These are phyloP conservation scores for Lasiodiplodia sp. DNA, from an alignment of 2,329 filamentous ascomycete species.

Conservation along the genomic window DNA sequence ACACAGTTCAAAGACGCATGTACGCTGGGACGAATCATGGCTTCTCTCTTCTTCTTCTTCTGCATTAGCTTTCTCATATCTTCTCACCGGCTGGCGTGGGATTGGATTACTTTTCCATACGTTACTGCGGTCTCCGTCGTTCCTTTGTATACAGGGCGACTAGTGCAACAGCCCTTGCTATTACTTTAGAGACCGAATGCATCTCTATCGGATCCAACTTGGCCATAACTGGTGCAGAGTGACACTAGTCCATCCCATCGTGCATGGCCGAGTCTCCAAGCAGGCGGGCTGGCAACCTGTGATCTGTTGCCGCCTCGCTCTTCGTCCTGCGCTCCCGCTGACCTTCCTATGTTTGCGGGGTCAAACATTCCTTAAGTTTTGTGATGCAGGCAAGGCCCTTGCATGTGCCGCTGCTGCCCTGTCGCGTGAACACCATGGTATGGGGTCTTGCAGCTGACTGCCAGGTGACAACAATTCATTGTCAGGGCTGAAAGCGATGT, in stretches of 20 bases:
- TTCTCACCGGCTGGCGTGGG: constrained; percentile 23
- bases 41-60: constrained; percentile 30
- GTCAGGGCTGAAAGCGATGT: neutral
- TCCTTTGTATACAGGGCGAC: constrained; percentile 13
- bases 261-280: neutral
- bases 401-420: neutral
- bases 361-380: constrained; percentile 3
- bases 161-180: constrained; percentile 1
- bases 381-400: neutral
- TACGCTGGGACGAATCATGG: constrained; percentile 48
- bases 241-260: neutral
- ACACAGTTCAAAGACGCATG: constrained; percentile 35
- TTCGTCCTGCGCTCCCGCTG: neutral
- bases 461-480: neutral
- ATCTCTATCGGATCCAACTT: constrained; percentile 7
- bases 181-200: constrained; percentile 19
- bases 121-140: constrained; percentile 37
- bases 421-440: neutral
- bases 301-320: neutral
- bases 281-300: neutral
- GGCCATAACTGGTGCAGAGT: neutral
- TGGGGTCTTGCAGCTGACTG: neutral
- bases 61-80: constrained; percentile 32
- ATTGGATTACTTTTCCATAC: constrained; percentile 31
- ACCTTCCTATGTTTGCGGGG: neutral